These are phyloP conservation scores for Lentithecium fluviatile DNA, from an alignment of 495 filamentous ascomycete genomes.

Conservation along the genomic window DNA sequence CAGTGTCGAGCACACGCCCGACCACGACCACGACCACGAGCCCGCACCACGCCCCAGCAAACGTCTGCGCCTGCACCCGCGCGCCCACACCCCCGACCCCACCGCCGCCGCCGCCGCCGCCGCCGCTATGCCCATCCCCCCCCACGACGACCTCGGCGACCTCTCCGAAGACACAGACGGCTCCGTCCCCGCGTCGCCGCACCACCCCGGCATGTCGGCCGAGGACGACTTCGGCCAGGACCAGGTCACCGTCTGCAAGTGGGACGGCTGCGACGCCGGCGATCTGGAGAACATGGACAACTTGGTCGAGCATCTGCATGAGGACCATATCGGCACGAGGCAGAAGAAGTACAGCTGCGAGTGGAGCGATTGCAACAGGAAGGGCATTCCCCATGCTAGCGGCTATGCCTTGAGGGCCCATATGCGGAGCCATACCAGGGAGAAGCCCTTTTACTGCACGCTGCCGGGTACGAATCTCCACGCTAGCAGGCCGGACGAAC, in stretches of 20 bases:
- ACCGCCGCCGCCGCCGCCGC: too few relatives aligned
- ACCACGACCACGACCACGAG: conserved; percentile 36
- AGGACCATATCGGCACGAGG: conserved; percentile 82
- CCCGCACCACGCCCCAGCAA: conserved; percentile 41
- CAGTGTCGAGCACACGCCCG: conserved; percentile 25
- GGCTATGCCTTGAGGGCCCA: conserved; percentile 94
- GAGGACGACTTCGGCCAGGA: conserved; percentile 67
- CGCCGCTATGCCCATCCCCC: conserved; percentile 24
- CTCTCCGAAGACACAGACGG: conserved; percentile 88
- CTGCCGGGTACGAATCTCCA: conserved; percentile 94
- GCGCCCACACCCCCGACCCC: conserved; percentile 25
- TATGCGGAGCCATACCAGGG: conserved; percentile 95
- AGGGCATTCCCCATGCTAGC: conserved; percentile 87
- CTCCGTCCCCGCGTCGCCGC: conserved; percentile 71
- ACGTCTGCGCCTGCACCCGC: conserved; percentile 38
- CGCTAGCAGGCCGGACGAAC: conserved; percentile 24
- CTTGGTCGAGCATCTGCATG: conserved; percentile 89
- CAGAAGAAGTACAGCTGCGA: conserved; percentile 90
- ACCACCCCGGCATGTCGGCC: conserved; percentile 64
- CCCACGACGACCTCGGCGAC: conserved; percentile 43
- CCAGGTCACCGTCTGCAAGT: conserved; percentile 84
- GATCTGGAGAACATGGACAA: conserved; percentile 91
- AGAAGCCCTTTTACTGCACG: conserved; percentile 97
- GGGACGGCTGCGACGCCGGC: conserved; percentile 79
- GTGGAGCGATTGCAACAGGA: conserved; percentile 84